Base-by-base conservation (phyloP, 1,284 basidiomycete genomes). In the Fistulina hepatica region DNA sequence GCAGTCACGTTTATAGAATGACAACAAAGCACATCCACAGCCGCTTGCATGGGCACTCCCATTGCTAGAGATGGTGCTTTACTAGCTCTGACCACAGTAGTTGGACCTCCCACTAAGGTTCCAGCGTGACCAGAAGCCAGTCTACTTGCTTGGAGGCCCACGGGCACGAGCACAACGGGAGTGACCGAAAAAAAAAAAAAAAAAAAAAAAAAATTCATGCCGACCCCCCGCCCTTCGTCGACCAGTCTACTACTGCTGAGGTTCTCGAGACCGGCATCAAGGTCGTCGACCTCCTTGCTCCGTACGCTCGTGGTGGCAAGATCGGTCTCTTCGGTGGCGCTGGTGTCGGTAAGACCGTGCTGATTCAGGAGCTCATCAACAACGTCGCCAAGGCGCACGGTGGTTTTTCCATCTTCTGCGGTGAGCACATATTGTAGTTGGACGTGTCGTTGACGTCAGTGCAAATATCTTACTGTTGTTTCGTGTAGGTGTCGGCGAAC, bases 331-430 rank as follows among this genome's bases (percentile, higher is more conserved):
- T 98, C 70, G 94, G 94, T 60, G 94, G 94, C 86, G 94, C 94
- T 59, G 94, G 94, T 86, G 94, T 98, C 73, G 94, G 94, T 55
- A 97, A 97, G 79, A 97, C 94, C 46, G 94, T 97, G 60, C 73
- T 97, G 64, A 97, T 97, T 65, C 89, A 92, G 65, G 93, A 97
- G 65, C 81, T 98, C 57, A 98, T 98, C 73, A 97, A 98, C 83
- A 97, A 98, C 75, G 92, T 98, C 61, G 94, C 94, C 60, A 98
- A 97, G 75, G 94, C 94, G 42, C 94, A 97, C 66, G 94, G 94
- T 92, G 94, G 94, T 92, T 97, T 95, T 85, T 98, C 94, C 37
- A 97, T 97, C 64, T 97, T 97, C 81, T 95, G 93, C 59, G 89
- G 89, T 88, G n/a, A n/a, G n/a, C n/a, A n/a, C n/a, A n/a, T n/a